Base-by-base conservation (phyloP, 2,329 filamentous ascomycete species). In the Stagonosporopsis cucurbitacearum region DNA sequence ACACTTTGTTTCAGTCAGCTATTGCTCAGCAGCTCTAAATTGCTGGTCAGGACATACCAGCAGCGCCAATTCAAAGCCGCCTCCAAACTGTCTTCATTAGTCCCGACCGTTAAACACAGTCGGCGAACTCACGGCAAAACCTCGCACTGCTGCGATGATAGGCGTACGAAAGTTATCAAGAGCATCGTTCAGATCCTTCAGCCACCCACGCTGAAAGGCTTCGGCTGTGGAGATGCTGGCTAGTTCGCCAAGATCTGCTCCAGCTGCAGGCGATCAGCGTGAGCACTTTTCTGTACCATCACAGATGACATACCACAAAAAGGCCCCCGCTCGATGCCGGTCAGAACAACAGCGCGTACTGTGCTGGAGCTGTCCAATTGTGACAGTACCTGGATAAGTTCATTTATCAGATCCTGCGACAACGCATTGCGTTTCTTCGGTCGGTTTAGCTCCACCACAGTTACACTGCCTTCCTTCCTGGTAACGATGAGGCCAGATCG, bases 241-340 rank as follows among this genome's bases (percentile, higher is more conserved):
- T 91, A 98, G 96, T 79, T 98, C 94, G 79, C 96, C 96, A 80
- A 98, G 96, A 77, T 98, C 94, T 53, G 94, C 94, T 47, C 94
- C 94, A 50, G 94, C 94, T 80, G 58, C 50, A 45, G 23, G 25
- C 28, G 37, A 45, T 67, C 42, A 66, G 52, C 53, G n/a, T 35
- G 15, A 28, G 35, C 26, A 25, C n/a, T 17, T 7, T 59, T 20
- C 17, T 28, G 28, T 32, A n/a, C 23, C 28, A 23, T 13, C 30
- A 26, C 15, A 36, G 20, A 15, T 73, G 19, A 82, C 81, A 76
- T 26, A 94, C 94, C 69, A 42, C 66, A 66, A 48, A 71, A 71
- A 73, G 97, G 97, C 35, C 92, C 91, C 77, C 89, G 90, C 66
- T 90, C 82, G 48, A 88, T 93, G 48, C 94, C 93, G 1, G 93